Conservation (phyloP, 495 filamentous ascomycete genomes). For the Trichodelitschia bisporula region DNA sequence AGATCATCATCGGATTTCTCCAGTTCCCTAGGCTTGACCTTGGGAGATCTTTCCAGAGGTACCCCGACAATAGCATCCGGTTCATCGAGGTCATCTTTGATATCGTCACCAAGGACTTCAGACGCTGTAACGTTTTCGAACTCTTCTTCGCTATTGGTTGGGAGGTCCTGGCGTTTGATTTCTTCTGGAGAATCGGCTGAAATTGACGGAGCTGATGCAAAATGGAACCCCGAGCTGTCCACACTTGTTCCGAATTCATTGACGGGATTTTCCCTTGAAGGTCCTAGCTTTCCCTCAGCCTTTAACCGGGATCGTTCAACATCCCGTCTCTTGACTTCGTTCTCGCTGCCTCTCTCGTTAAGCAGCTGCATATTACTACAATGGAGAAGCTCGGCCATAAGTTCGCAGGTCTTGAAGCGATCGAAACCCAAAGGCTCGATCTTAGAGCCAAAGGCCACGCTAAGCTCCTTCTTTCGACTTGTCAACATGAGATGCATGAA, state of each 20-base stretch:
- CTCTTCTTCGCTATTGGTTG: conserved; percentile 64
- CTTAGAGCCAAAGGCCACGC: conserved; percentile 63
- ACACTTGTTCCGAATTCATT: conserved; percentile 20
- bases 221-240: conserved; percentile 20
- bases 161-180: conserved; percentile 31
- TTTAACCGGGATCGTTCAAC: conserved; percentile 55
- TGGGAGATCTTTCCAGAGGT: conserved; percentile 5
- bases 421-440: conserved; percentile 96
- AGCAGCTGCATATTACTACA: conserved; percentile 97
- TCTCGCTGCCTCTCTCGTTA: conserved; percentile 80
- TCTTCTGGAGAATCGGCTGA: conserved; percentile 21
- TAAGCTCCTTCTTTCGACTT: conserved; percentile 39
- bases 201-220: conserved; percentile 16
- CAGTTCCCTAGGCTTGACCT: conserved; percentile 1
- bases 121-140: conserved; percentile 75
- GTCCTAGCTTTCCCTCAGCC: conserved; percentile 34
- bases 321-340: conserved; percentile 60
- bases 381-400: conserved; percentile 94
- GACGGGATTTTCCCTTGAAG: conserved; percentile 17
- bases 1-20: too few relatives aligned
- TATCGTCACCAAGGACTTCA: conserved; percentile 39
- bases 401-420: conserved; percentile 93
- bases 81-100: conserved; percentile 25
- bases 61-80: conserved; percentile 11
- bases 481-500: conserved; percentile 74